These are phyloP conservation scores for Acer yangbiense DNA, from an alignment of 345 rosid genomes.

Conservation along the genomic window DNA sequence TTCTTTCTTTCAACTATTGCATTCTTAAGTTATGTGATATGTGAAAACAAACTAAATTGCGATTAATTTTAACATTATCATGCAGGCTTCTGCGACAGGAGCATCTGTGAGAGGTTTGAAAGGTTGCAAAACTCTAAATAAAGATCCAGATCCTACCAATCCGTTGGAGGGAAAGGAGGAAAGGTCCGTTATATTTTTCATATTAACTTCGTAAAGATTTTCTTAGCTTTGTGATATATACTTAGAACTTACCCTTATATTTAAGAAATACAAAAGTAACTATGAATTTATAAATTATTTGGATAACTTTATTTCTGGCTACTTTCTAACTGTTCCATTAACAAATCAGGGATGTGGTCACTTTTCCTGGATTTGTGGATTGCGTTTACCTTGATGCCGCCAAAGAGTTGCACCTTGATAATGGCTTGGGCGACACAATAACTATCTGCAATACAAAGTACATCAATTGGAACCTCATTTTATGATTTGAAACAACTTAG, in stretches of 20 bases:
- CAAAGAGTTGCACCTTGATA: conserved; percentile 59
- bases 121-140: conserved; percentile 87
- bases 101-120: conserved; percentile 80
- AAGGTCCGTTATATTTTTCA: conserved; percentile 49
- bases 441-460: conserved; percentile 74
- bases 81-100: conserved; percentile 79
- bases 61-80: conserved; percentile 8
- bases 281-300: conserved; percentile 7
- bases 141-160: conserved; percentile 89
- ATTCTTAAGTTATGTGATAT: conserved; percentile 6
- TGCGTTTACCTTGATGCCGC: conserved; percentile 81
- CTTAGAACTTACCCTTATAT: background rate
- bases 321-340: conserved; percentile 29
- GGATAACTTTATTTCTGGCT: conserved; percentile 12
- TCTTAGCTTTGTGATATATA: background rate
- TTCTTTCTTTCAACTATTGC: background rate
- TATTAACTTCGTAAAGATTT: background rate
- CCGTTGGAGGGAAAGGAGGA: conserved; percentile 80
- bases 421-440: conserved; percentile 82
- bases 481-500: conserved; percentile 7
- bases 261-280: conserved; percentile 3
- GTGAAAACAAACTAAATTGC: conserved; percentile 11
- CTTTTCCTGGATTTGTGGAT: conserved; percentile 90
- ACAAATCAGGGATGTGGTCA: conserved; percentile 68
- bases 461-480: conserved; percentile 18